phyloP scores from a whole-genome alignment of 2,329 filamentous ascomycete genomes.

The Aspergillus sojae region DNA sequence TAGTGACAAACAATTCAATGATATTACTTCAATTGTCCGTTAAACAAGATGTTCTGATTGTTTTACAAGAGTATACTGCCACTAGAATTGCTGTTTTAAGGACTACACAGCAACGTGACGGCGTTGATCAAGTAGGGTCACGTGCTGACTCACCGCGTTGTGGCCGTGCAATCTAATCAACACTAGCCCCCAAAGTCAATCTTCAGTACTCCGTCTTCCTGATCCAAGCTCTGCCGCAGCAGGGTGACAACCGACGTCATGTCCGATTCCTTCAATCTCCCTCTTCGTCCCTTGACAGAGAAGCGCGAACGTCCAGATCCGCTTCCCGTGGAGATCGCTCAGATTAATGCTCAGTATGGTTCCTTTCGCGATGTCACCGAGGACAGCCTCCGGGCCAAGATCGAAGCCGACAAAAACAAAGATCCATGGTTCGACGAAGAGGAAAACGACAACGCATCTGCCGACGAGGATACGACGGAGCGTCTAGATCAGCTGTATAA shows the following conservation, averaged over 20 bases:
- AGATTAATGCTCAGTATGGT: conserved; percentile 76
- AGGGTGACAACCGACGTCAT: conserved; percentile 27
- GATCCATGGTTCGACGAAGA: conserved; percentile 52
- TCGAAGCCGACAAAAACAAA: conserved; percentile 54
- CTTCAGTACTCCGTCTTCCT: not conserved
- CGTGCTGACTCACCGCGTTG: not conserved
- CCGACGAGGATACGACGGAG: conserved; percentile 42
- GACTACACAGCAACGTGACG: not conserved
- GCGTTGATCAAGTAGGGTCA: not conserved
- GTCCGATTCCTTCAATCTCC: conserved; percentile 54
- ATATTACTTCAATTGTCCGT: not conserved
- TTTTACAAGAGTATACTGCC: not conserved
- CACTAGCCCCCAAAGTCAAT: not conserved
- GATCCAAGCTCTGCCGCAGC: conserved; percentile 1
- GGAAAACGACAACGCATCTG: conserved; percentile 33
- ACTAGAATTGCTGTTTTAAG: not conserved
- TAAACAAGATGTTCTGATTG: not conserved
- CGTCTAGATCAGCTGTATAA: conserved; percentile 47
- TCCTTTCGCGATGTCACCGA: conserved; percentile 82
- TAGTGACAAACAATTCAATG: not conserved
- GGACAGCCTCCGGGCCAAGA: conserved; percentile 69
- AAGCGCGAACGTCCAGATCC: conserved; percentile 57
- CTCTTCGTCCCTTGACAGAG: conserved; percentile 59
- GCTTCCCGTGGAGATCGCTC: conserved; percentile 74
- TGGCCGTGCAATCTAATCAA: not conserved